Evolutionary conservation across 2,329 filamentous ascomycete species (phyloP).

Genomic region (Dactylellina sp.): DNA sequence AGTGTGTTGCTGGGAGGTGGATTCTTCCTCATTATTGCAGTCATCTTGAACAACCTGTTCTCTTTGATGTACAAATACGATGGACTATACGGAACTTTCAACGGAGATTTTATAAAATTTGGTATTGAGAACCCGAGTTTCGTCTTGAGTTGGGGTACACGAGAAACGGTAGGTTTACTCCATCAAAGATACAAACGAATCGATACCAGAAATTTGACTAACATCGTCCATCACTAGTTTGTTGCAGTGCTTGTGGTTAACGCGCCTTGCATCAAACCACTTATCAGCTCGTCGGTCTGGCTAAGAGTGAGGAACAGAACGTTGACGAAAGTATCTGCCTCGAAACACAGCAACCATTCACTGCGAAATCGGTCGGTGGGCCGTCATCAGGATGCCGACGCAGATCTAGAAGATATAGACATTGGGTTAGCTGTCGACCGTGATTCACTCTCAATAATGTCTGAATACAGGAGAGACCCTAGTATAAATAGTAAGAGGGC

Average conservation of each 20-base stretch:
- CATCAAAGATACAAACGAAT: not conserved
- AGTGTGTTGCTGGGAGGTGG: slow-evolving; percentile 42
- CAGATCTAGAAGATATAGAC: slow-evolving; percentile 18
- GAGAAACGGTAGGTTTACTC: slow-evolving; percentile 41
- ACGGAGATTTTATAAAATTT: slow-evolving; percentile 42
- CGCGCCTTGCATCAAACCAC: slow-evolving; percentile 51
- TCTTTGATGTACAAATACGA: slow-evolving; percentile 55
- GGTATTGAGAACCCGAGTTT: slow-evolving; percentile 52
- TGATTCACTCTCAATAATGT: slow-evolving; percentile 43
- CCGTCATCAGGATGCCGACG: not conserved
- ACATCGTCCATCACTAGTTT: slow-evolving; percentile 27
- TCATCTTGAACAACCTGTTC: slow-evolving; percentile 54
- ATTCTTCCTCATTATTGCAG: slow-evolving; percentile 51
- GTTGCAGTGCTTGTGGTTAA: slow-evolving; percentile 52
- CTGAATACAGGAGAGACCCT: slow-evolving; percentile 42
- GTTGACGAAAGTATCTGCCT: slow-evolving; percentile 29
- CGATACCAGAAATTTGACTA: too few relatives aligned
- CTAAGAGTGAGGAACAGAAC: slow-evolving; percentile 42
- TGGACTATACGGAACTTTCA: slow-evolving; percentile 39
- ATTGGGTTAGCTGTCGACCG: slow-evolving; percentile 8
- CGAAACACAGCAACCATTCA: slow-evolving; percentile 48
- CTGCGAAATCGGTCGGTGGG: slow-evolving; percentile 13
- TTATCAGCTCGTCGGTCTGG: slow-evolving; percentile 56
- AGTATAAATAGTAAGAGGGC: slow-evolving; percentile 55
- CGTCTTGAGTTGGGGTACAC: slow-evolving; percentile 52